Percentiles rank a stretch among this genome's conserved stretches.
Conservation (phyloP, 148 eudicot genomes). For the Agrostemma githago region DNA sequence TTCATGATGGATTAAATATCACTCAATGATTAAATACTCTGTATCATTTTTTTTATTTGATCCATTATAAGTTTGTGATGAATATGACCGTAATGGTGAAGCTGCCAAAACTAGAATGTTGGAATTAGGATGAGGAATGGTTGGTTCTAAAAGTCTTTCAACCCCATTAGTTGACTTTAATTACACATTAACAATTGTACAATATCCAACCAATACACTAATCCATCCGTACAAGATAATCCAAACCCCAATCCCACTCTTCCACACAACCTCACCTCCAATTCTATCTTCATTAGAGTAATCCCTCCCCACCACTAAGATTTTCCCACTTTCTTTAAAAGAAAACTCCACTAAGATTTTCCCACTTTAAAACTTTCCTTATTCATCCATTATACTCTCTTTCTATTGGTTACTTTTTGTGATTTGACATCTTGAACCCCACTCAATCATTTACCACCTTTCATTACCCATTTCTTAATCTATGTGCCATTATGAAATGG, state of each 20-base stretch:
- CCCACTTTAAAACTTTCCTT: background rate
- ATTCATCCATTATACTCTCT: background rate
- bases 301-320: too few species aligned
- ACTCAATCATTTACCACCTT: too few species aligned
- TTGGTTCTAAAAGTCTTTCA: background rate
- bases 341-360: too few species aligned
- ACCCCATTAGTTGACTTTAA: conserved; percentile 9
- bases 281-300: too few species aligned
- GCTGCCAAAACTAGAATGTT: background rate
- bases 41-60: background rate
- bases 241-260: background rate
- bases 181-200: background rate
- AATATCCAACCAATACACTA: conserved; percentile 2
- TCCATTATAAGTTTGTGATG: background rate
- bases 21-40: background rate
- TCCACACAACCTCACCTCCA: background rate
- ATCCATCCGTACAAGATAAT: background rate
- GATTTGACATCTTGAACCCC: too few species aligned
- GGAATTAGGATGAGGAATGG: background rate
- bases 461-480: too few species aligned
- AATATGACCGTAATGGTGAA: background rate
- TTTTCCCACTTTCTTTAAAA: too few species aligned
- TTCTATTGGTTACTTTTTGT: too few species aligned
- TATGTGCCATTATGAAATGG: too few species aligned
- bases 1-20: background rate